Evolutionary conservation across 257 asterid genomes (phyloP).

Genomic region (Rhazya stricta): DNA sequence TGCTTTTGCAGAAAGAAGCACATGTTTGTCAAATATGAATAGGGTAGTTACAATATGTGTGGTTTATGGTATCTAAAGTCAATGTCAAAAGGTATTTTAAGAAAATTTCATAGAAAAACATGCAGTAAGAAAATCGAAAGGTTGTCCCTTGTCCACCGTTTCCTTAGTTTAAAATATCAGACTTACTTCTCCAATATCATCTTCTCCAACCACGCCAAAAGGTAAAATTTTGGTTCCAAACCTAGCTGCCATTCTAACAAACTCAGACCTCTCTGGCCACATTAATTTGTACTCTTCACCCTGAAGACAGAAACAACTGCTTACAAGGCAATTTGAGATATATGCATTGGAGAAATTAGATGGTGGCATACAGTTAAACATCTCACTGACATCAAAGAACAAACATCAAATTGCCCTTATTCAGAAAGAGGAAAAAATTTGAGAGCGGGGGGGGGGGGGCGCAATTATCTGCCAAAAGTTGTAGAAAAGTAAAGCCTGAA

Average conservation of each 20-base stretch:
- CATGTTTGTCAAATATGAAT: background rate
- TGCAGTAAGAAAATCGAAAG: too few species aligned
- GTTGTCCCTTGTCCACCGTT: too few species aligned
- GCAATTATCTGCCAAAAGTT: background rate
- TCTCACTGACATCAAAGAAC: background rate
- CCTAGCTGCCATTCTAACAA: constrained; percentile 86
- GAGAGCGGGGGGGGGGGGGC: too few species aligned
- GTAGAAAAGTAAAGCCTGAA: background rate
- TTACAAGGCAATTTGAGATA: background rate
- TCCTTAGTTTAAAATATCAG: background rate
- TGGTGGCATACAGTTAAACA: background rate
- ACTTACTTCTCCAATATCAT: constrained; percentile 70
- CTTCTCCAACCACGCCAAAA: constrained; percentile 89
- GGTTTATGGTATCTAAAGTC: background rate
- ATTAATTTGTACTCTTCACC: constrained; percentile 85
- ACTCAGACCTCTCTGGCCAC: constrained; percentile 94
- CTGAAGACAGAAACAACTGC: constrained; percentile 23
- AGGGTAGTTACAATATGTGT: background rate
- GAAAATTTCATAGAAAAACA: too few species aligned
- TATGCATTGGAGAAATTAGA: background rate
- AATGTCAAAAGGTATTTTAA: too few species aligned
- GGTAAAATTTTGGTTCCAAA: constrained; percentile 94
- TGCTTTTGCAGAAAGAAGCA: background rate
- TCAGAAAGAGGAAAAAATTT: background rate
- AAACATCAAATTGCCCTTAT: background rate